These are phyloP conservation scores for Epichloe coenophiala DNA, from an alignment of 2,329 filamentous ascomycete species.

Conservation along the genomic window DNA sequence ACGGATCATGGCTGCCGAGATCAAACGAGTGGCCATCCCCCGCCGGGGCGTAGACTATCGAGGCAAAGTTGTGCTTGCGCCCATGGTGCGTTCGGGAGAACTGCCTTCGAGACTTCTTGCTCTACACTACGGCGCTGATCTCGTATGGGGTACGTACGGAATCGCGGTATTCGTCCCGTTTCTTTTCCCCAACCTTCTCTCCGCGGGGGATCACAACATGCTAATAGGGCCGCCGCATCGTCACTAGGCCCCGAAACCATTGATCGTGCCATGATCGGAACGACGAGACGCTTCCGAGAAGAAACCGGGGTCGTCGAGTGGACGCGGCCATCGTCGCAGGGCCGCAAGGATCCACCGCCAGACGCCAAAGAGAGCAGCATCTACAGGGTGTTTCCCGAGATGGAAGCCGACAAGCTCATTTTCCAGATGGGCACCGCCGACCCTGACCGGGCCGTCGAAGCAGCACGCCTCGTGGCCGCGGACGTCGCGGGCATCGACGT, in stretches of 20 bases:
- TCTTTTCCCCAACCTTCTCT: too few relatives aligned
- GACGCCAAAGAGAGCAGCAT: conserved; percentile 55
- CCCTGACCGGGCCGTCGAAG: conserved; percentile 69
- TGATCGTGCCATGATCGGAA: conserved; percentile 82
- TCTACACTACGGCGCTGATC: conserved; percentile 86
- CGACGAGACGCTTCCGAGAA: conserved; percentile 62
- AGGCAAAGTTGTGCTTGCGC: conserved; percentile 85
- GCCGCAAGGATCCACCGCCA: conserved; percentile 40
- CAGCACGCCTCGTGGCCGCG: conserved; percentile 67
- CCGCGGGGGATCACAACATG: background rate
- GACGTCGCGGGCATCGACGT: conserved; percentile 93
- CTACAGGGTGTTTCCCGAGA: conserved; percentile 67
- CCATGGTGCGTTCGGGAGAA: conserved; percentile 97
- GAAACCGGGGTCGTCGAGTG: conserved; percentile 74
- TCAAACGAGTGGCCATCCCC: conserved; percentile 69
- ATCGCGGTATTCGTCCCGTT: background rate
- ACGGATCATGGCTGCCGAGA: conserved; percentile 43
- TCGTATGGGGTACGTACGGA: conserved; percentile 67
- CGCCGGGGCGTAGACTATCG: conserved; percentile 84
- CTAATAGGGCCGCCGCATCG: background rate
- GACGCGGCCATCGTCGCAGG: conserved; percentile 61
- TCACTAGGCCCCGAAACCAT: conserved; percentile 77
- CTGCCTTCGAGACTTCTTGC: conserved; percentile 78
- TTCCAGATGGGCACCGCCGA: conserved; percentile 88
- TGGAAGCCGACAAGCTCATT: conserved; percentile 63